A percentile compares a stretch with the other conserved stretches of the same genome.
These are phyloP conservation scores for Tubosaeta sp. DNA, from an alignment of 768 basidiomycete species.

Conservation along the genomic window DNA sequence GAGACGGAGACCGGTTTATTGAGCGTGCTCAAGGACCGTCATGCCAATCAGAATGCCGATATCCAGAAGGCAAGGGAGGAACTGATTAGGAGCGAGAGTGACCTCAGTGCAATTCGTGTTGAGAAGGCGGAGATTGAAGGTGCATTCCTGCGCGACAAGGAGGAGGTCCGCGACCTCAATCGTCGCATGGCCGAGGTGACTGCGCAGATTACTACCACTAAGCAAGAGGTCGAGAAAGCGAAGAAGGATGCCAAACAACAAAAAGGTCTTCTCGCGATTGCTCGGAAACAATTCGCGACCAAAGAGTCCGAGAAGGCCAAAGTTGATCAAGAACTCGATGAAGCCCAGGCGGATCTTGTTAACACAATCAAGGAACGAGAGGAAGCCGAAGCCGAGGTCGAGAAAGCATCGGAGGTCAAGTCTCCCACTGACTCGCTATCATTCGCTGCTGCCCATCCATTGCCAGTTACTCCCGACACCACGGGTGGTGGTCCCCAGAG, in stretches of 20 bases:
- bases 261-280: constrained; percentile 91
- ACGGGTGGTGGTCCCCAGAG: constrained; percentile 43
- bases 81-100: constrained; percentile 86
- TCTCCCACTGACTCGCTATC: constrained; percentile 46
- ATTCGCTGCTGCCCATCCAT: constrained; percentile 66
- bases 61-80: constrained; percentile 72
- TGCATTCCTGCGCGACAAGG: constrained; percentile 83
- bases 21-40: constrained; percentile 63
- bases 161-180: constrained; percentile 85
- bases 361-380: constrained; percentile 52
- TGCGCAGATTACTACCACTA: constrained; percentile 65
- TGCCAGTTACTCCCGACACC: constrained; percentile 67
- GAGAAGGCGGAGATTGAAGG: constrained; percentile 94
- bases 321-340: constrained; percentile 67
- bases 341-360: constrained; percentile 53
- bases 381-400: constrained; percentile 49
- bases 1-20: constrained; percentile 79
- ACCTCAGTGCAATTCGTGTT: constrained; percentile 79
- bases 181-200: constrained; percentile 78
- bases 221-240: constrained; percentile 75
- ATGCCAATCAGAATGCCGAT: constrained; percentile 59
- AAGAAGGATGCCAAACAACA: constrained; percentile 96
- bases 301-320: constrained; percentile 76
- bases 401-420: constrained; percentile 30
- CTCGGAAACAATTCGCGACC: constrained; percentile 85